phyloP scores from a whole-genome alignment of 2,329 filamentous ascomycete genomes.

The Dothiorella sarmentorum region DNA sequence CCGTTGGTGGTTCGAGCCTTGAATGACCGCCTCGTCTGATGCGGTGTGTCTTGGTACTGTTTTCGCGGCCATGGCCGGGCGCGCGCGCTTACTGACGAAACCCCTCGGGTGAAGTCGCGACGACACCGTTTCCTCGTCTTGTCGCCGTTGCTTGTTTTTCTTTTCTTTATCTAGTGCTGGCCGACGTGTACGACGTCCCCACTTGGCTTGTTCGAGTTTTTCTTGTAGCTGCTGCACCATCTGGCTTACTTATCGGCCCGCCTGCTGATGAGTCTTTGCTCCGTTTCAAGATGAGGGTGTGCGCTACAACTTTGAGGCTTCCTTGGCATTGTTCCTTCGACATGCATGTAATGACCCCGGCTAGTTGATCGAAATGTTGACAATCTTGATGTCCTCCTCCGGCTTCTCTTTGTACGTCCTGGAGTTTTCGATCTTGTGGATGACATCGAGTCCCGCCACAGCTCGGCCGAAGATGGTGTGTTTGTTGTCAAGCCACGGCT shows the following conservation, averaged over 20 bases:
- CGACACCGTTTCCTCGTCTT: neutral
- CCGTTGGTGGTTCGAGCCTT: constrained; percentile 18
- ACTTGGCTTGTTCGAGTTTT: neutral
- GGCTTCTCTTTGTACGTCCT: constrained; percentile 89
- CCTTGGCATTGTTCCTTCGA: no score
- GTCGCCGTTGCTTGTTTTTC: neutral
- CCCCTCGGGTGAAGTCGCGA: constrained; percentile 15
- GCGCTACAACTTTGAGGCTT: no score
- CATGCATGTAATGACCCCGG: no score
- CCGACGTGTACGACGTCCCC: constrained; percentile 5
- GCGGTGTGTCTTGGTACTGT: neutral
- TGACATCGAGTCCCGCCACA: constrained; percentile 85
- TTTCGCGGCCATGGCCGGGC: neutral
- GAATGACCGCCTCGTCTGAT: constrained; percentile 7
- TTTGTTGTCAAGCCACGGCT: constrained; percentile 91
- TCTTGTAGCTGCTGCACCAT: constrained; percentile 1
- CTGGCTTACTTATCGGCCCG: neutral
- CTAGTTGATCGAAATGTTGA: constrained; percentile 63
- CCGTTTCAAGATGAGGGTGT: no score
- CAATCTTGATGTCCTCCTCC: constrained; percentile 94
- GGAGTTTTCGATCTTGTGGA: constrained; percentile 91
- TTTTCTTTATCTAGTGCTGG: constrained; percentile 9
- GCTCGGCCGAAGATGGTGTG: constrained; percentile 95
- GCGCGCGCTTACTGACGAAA: constrained; percentile 2
- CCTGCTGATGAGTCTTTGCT: no score